A percentile compares a stretch with the other conserved stretches of the same genome.
phyloP scores from a whole-genome alignment of 129 eudicot genomes.

The carrot (Daucus carota) region DH1_v3.0 NC_030386.2:37583501-37584000 shows the following conservation, averaged over 20 bases:
- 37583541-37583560: conserved; percentile 78
- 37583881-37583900: neutral
- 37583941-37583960: neutral
- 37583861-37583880: conserved; percentile 66
- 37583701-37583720: conserved; percentile 59
- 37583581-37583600: neutral
- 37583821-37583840: conserved; percentile 61
- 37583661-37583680: conserved; percentile 61
- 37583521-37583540: conserved; percentile 86
- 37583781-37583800: conserved; percentile 58
- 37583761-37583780: conserved; percentile 77
- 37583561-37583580: neutral
- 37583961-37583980: neutral
- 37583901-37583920: neutral
- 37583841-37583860: conserved; percentile 75
- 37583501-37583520: conserved; percentile 75
- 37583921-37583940: neutral
- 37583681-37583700: conserved; percentile 76
- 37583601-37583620: neutral
- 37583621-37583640: neutral
- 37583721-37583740: conserved; percentile 39
- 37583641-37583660: conserved; percentile 60
- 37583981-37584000: neutral
- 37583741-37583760: conserved; percentile 52
- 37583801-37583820: conserved; percentile 79